Percentiles rank a stretch among this genome's conserved stretches.
Conservation (phyloP, 305 asterid genomes). For the Solanum hybrid region DNA sequence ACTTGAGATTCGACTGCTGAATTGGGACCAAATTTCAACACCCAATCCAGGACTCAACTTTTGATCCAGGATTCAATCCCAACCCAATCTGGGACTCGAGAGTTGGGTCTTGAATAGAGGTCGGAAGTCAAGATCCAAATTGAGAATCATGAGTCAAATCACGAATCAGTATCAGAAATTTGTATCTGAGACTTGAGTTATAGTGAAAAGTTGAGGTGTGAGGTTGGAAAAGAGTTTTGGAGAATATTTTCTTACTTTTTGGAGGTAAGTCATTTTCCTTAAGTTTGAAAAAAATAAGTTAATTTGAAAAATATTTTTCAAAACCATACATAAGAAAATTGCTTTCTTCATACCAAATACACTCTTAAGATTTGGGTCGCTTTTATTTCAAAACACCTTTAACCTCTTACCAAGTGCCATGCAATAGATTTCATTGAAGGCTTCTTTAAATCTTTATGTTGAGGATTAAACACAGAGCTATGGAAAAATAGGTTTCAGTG, state of each 20-base stretch:
- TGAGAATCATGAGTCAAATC: not conserved
- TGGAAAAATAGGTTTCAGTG: not conserved
- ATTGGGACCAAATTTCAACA: not conserved
- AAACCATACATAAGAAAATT: not conserved
- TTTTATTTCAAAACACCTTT: not conserved
- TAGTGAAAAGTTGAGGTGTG: not conserved
- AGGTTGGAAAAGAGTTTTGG: not conserved
- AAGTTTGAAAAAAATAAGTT: not conserved
- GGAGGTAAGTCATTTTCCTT: not conserved
- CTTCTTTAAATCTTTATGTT: not conserved
- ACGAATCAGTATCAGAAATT: no score
- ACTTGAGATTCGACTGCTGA: no score
- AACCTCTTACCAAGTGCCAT: not conserved
- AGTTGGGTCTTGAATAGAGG: not conserved
- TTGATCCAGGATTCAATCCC: not conserved
- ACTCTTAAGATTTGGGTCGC: not conserved
- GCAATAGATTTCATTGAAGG: not conserved
- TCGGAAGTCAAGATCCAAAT: not conserved
- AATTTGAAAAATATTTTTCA: not conserved
- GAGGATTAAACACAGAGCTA: not conserved
- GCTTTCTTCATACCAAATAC: not conserved
- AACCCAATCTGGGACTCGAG: not conserved
- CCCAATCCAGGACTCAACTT: not conserved
- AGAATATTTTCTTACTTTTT: not conserved
- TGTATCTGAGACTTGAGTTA: not conserved